Base-by-base conservation (phyloP, 2,329 filamentous ascomycete species). In the Aspergillus quadrilineatus region DNA sequence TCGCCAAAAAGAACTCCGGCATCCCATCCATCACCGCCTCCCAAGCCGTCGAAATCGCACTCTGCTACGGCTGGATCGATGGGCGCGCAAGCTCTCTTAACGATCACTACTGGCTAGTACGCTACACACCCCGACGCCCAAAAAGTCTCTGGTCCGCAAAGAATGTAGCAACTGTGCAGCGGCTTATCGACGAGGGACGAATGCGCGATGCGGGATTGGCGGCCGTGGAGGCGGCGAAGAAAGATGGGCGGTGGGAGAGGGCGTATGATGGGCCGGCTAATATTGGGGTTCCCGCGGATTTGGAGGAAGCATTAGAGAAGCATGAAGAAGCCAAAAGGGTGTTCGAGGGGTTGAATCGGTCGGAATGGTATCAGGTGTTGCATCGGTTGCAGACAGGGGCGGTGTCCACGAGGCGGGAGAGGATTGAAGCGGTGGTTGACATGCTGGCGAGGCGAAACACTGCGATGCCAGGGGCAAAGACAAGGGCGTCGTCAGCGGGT, bases 1-100 rank as follows among this genome's bases (percentile, higher is more conserved):
- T 83, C 26, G 74, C 75, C 46, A 83, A 83, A 56, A 83, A 81
- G 56, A 55, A 67, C 17, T 75, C 76, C 1, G 65, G 68, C 3
- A 68, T 75, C n/a, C 60, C 73, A 1, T 79, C 80, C 0, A 69
- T 85, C 12, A 77, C 75, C 14, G 65, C 76, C 64, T 57, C 71
- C 6, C 68, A 85, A 65, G 83, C 83, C 1, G 75, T 86, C 15
- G 80, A 85, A 64, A 69, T 75, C 34, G 83, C 83, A 1, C 74
- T 87, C 6, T 86, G 83, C 66, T 82, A 80, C 63, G 84, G 85
- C 42, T 87, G 84, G 84, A 87, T 86, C 55, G 83, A 87, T 65
- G 82, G 84, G 0, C 82, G 83, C 63, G 76, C 76, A 2, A 75
- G 76, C 46, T 56, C 71, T 3, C 67, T 75, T 46, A 79, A 85